Evolutionary conservation across 2,329 filamentous ascomycete species (phyloP).

Genomic region (Aspergillus bombycis): DNA sequence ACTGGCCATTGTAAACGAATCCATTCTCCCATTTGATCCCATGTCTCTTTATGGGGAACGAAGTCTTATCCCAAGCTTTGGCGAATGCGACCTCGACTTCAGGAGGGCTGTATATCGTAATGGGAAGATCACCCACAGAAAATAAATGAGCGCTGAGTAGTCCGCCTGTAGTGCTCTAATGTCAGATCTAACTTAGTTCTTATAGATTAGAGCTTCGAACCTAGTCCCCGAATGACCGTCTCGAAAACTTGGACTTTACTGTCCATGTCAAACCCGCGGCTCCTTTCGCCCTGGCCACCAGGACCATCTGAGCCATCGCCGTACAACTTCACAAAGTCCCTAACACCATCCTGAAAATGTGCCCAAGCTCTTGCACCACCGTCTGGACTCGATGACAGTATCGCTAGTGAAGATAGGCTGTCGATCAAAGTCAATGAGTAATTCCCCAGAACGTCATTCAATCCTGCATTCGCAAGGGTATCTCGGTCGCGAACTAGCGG

Average conservation of each 20-base stretch:
- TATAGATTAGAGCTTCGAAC: slow-evolving; percentile 27
- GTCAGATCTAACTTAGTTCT: neutral
- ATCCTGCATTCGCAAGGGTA: slow-evolving; percentile 77
- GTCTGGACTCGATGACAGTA: slow-evolving; percentile 70
- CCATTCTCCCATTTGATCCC: slow-evolving; percentile 73
- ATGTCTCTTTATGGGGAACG: slow-evolving; percentile 23
- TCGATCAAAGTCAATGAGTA: slow-evolving; percentile 96
- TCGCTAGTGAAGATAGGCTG: slow-evolving; percentile 89
- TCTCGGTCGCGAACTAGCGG: slow-evolving; percentile 81
- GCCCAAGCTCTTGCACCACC: slow-evolving; percentile 64
- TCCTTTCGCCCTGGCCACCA: slow-evolving; percentile 70
- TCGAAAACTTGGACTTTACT: slow-evolving; percentile 99
- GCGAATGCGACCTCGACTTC: slow-evolving; percentile 41
- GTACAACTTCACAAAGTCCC: slow-evolving; percentile 76
- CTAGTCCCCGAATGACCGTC: slow-evolving; percentile 84
- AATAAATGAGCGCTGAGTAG: slow-evolving; percentile 92
- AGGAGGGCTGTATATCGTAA: slow-evolving; percentile 70
- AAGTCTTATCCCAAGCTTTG: slow-evolving; percentile 44
- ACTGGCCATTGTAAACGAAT: slow-evolving; percentile 83
- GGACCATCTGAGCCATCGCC: slow-evolving; percentile 77
- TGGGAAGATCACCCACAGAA: slow-evolving; percentile 86
- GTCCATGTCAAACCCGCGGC: slow-evolving; percentile 87
- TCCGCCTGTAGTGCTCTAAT: slow-evolving; percentile 59
- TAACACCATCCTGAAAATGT: slow-evolving; percentile 80
- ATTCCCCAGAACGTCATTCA: slow-evolving; percentile 96